Evolutionary conservation across 192 early-diverging fungal species (phyloP).

Genomic region (Entomortierella chlamydospora): DNA sequence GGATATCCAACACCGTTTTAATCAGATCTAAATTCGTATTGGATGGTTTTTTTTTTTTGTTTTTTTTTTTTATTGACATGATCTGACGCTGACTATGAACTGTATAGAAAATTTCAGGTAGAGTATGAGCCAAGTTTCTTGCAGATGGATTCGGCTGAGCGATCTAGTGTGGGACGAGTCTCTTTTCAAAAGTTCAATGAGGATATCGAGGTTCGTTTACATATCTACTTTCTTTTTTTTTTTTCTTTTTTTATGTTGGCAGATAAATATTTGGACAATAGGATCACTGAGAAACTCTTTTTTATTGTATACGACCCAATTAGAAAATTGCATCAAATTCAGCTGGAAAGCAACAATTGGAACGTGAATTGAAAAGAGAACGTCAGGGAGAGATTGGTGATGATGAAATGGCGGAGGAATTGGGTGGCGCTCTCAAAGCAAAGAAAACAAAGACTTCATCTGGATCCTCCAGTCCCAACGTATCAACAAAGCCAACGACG

Average conservation of each 20-base stretch:
- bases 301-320: neutral
- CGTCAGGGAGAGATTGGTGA: constrained; percentile 30
- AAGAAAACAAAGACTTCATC: constrained; percentile 32
- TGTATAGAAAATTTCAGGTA: constrained; percentile 49
- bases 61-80: no score
- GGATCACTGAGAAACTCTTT: no score
- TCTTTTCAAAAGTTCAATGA: constrained; percentile 51
- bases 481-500: constrained; percentile 8
- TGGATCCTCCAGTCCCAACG: neutral
- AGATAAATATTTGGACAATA: no score
- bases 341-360: constrained; percentile 37
- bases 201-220: constrained; percentile 21
- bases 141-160: constrained; percentile 32
- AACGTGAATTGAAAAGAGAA: constrained; percentile 43
- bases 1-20: neutral
- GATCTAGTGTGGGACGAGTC: constrained; percentile 34
- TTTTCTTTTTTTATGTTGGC: neutral
- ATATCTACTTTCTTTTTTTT: neutral
- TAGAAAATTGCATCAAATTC: constrained; percentile 32
- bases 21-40: no score
- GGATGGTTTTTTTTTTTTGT: no score
- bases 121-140: constrained; percentile 55
- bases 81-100: no score
- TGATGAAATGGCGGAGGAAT: constrained; percentile 39
- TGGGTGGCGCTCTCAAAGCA: constrained; percentile 17